Percentiles rank a stretch among this genome's conserved stretches.
Conservation (phyloP, 208 protist species). For the Kentomonas sorsogonicus region DNA sequence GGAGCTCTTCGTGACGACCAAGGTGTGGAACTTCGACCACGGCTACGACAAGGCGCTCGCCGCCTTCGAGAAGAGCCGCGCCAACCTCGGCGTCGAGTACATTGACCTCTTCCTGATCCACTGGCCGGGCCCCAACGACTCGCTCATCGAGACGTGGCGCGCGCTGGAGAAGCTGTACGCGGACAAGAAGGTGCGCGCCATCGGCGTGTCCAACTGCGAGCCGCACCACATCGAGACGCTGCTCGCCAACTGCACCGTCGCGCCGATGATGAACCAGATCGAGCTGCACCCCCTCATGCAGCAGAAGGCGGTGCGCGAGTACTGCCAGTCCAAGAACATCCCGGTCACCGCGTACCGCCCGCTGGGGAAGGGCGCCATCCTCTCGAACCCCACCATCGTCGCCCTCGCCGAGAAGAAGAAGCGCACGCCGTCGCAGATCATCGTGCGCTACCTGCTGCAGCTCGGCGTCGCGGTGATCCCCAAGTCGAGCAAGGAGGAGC, state of each 20-base stretch:
- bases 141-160: constrained; percentile 52
- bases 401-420: constrained; percentile 55
- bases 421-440: constrained; percentile 52
- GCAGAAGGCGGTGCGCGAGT: constrained; percentile 50
- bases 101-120: constrained; percentile 96
- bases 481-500: constrained; percentile 67
- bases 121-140: constrained; percentile 80
- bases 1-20: constrained; percentile 89
- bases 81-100: constrained; percentile 87
- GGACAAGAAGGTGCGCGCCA: constrained; percentile 69
- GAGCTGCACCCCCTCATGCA: constrained; percentile 85
- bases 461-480: constrained; percentile 73
- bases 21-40: constrained; percentile 76
- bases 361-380: constrained; percentile 50
- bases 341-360: constrained; percentile 79
- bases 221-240: constrained; percentile 46
- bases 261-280: constrained; percentile 88
- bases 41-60: constrained; percentile 61
- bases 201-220: constrained; percentile 91
- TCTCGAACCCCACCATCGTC: constrained; percentile 25
- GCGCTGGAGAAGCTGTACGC: constrained; percentile 62
- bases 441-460: constrained; percentile 72
- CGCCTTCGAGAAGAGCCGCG: constrained; percentile 63
- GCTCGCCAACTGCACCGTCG: constrained; percentile 53
- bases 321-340: constrained; percentile 69